Base-by-base conservation (phyloP, 768 basidiomycete genomes). In the Kwoniella dejecticola region DNA sequence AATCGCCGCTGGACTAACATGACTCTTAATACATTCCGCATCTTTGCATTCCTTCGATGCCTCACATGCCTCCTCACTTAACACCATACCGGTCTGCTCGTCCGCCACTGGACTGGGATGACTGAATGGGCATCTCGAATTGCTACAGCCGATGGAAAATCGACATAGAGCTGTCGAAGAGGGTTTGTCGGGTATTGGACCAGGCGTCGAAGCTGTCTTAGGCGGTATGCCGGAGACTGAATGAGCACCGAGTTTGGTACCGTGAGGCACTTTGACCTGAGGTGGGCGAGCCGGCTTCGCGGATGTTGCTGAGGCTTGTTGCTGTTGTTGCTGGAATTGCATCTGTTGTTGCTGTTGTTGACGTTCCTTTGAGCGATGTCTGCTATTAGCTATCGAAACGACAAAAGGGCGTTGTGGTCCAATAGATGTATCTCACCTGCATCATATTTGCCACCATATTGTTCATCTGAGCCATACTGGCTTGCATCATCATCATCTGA, bases 71-170 rank as follows among this genome's bases (percentile, higher is more conserved):
- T 98, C 95, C 59, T 90, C 92, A 70, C 90, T 95, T 57, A 99
- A 82, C 1, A 98, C 96, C 64, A 99, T 84, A 8, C 94, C 96
- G 70, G 89, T 93, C 80, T 95, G 92, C 30, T 89, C 83, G 17
- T 95, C 96, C 5, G 96, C 94, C 2, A 93, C 91, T n/a, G 96
- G 96, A 8, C 90, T 92, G 4, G 96, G 94, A 78, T 99, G 96
- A 8, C 91, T 91, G 78, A 86, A 98, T 17, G 89, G 84, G 78
- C 96, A 99, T 46, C 87, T 83, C 0, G 89, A 83, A 77, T 97
- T 95, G 49, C 88, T 89, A 80, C 96, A 99, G 68, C 93, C 95
- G 23, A 88, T 83, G 11, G 85, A 87, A 67, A 89, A 98, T 80
- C 96, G 96, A 86, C 96, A 99, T 21, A 99, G 83, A 0, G 74